Percentiles rank a stretch among this genome's conserved stretches.
Conservation (phyloP, 306 rosid genomes). For the Lagenaria siceraria region DNA sequence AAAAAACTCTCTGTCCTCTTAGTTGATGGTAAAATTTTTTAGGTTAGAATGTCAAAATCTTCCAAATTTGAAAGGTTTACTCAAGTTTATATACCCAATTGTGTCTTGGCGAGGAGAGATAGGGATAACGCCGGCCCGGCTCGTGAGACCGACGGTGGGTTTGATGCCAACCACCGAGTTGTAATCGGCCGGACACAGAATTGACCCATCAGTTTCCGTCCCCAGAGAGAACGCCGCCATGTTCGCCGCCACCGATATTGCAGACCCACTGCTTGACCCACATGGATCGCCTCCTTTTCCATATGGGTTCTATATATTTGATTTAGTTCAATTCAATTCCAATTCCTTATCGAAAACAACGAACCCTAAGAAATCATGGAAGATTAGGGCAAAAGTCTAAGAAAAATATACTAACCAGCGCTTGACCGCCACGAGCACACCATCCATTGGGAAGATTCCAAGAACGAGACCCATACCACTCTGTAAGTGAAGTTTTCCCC, state of each 20-base stretch:
- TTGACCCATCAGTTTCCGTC: slow-evolving; percentile 50
- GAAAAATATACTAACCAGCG: slow-evolving; percentile 18
- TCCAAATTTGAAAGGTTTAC: background rate
- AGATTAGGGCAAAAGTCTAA: too few relatives aligned
- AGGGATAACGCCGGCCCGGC: slow-evolving; percentile 53
- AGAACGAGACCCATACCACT: slow-evolving; percentile 41
- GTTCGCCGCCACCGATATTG: slow-evolving; percentile 55
- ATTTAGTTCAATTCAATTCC: background rate
- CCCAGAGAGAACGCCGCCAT: slow-evolving; percentile 53
- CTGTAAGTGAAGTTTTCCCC: slow-evolving; percentile 44
- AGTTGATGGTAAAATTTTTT: too few relatives aligned
- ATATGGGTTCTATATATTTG: slow-evolving; percentile 46
- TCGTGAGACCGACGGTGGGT: slow-evolving; percentile 66
- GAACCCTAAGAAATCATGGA: too few relatives aligned
- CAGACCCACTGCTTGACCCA: slow-evolving; percentile 54
- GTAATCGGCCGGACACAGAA: slow-evolving; percentile 44
- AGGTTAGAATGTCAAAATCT: too few relatives aligned
- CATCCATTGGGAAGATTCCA: slow-evolving; percentile 13
- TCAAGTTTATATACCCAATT: slow-evolving; percentile 28
- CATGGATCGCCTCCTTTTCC: slow-evolving; percentile 29
- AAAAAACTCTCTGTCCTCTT: too few relatives aligned
- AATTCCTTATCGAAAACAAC: too few relatives aligned
- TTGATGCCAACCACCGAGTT: slow-evolving; percentile 61
- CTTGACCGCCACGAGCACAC: slow-evolving; percentile 49
- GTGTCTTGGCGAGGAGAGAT: slow-evolving; percentile 50